Percentiles rank a stretch among this genome's conserved stretches.
These are phyloP conservation scores for Aplosporella prunicola DNA, from an alignment of 2,329 filamentous ascomycete genomes.

Conservation along the genomic window DNA sequence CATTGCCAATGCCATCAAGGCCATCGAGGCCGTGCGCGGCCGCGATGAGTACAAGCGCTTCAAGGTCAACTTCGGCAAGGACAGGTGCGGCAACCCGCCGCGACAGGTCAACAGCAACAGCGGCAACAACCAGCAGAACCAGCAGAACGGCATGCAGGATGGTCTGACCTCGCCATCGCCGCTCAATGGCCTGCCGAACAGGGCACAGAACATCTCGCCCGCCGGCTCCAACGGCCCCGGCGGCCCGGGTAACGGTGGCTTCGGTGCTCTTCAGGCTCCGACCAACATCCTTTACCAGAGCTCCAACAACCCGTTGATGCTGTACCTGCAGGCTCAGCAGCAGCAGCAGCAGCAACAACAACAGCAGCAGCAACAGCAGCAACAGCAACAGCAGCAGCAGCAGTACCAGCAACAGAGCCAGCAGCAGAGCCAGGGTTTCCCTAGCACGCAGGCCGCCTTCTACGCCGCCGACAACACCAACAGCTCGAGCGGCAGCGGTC, in stretches of 20 bases:
- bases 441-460: constrained; percentile 68
- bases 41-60: constrained; percentile 96
- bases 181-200: constrained; percentile 47
- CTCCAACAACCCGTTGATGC: constrained; percentile 76
- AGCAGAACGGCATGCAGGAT: constrained; percentile 54
- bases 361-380: constrained; percentile 25
- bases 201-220: constrained; percentile 50
- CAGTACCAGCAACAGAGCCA: constrained; percentile 38
- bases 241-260: constrained; percentile 43
- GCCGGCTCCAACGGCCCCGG: constrained; percentile 42
- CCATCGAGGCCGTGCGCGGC: constrained; percentile 88
- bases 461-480: constrained; percentile 53
- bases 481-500: constrained; percentile 37
- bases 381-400: constrained; percentile 29
- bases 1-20: constrained; percentile 98
- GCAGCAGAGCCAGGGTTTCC: constrained; percentile 53
- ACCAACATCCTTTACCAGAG: constrained; percentile 69
- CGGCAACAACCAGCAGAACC: constrained; percentile 47
- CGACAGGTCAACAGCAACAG: constrained; percentile 63
- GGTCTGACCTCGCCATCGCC: constrained; percentile 47
- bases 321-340: constrained; percentile 82
- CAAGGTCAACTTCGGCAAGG: constrained; percentile 99
- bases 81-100: constrained; percentile 92
- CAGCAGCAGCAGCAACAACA: constrained; percentile 65
- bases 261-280: constrained; percentile 50